Evolutionary conservation across 106 monocot species (phyloP), one percentile per base, ranked within the genome.

Genomic region (Dioscorea alata): DNA sequence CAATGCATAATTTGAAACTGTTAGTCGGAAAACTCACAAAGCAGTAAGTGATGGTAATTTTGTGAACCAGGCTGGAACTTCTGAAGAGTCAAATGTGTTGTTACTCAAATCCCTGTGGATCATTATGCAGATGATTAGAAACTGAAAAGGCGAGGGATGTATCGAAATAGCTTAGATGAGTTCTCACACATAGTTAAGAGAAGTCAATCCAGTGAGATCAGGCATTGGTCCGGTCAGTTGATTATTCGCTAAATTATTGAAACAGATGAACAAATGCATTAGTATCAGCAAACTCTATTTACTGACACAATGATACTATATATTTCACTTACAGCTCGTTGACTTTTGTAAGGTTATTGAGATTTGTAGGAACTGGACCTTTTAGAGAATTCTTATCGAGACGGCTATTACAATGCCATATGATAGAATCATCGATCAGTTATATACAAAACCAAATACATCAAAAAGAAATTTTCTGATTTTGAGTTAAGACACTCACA

Each of bases 81-180:
- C 74, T 31, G 93, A 86, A 50, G 79, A 64, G 23, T 56, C 75
- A 77, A 89, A 93, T 34, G 84, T 61, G 74, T 93, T 93, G 71
- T 93, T 86, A 80, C 93, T 93, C 61, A 93, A 71, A 76, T 89
- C 93, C 23, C 93, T 93, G 81, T 4, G 33, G 53, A n/a, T 12
- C 34, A 52, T 63, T 49, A 35, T 57, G 12, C 15, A 8, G 14
- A 6, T 54, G 68, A 18, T 32, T 16, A 17, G 28, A 23, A 69
- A 51, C 4, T 13, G 8, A 12, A 15, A 57, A 34, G 34, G 3
- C 31, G 48, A 19, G 4, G 15, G 4, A 48, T 6, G 0, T 60
- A 12, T 5, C 4, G 31, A 0, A 10, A 63, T 52, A 24, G 20
- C 53, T 48, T 67, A 63, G 17, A 51, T 69, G 57, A 69, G 28